Base-by-base conservation (phyloP, 371 early-diverging fungal species). In the Mucor irregularis region DNA sequence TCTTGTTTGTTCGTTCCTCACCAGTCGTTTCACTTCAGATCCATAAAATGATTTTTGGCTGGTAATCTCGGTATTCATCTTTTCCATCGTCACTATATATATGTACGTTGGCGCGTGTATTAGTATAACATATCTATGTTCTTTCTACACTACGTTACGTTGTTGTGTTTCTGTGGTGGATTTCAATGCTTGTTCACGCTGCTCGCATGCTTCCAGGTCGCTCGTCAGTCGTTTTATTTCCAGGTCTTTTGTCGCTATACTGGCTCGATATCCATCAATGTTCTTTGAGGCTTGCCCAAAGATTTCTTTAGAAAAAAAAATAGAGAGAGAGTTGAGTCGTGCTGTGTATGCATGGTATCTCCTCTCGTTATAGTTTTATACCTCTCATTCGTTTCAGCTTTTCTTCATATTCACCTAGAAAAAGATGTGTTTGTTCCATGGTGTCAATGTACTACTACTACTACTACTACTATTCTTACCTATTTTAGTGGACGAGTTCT, bases 231-330 rank as follows among this genome's bases (percentile, higher is more conserved):
- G 63, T n/a, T 64, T 60, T 17, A 81, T 67, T 42, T 84, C 83
- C 9, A 65, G 59, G 45, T 81, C 79, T 53, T 85, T 79, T 13
- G 73, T 57, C 1, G 82, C 66, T 29, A 83, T 81, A 14, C 76
- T 69, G n/a, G 79, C 77, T 5, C 86, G 74, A 49, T 83, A 82
- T 17, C 77, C 75, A 52, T 81, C 83, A 30, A 86, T 56, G 38
- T 73, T 86, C 47, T 81, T 83, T 33, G 82, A 82, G 25, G 84
- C 83, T 31, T 80, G 83, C 5, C 80, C 82, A 65, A 86, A 86
- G 9, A 86, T 82, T 21, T 73, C 78, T 77, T 24, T 33, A n/a
- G n/a, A n/a, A n/a, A n/a, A n/a, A n/a, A n/a, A n/a, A n/a, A n/a
- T n/a, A n/a, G n/a, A n/a, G n/a, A n/a, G n/a, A n/a, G n/a, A n/a